Evolutionary conservation across 2,329 filamentous ascomycete genomes (phyloP).

Genomic region (Chaetomium sp.): DNA sequence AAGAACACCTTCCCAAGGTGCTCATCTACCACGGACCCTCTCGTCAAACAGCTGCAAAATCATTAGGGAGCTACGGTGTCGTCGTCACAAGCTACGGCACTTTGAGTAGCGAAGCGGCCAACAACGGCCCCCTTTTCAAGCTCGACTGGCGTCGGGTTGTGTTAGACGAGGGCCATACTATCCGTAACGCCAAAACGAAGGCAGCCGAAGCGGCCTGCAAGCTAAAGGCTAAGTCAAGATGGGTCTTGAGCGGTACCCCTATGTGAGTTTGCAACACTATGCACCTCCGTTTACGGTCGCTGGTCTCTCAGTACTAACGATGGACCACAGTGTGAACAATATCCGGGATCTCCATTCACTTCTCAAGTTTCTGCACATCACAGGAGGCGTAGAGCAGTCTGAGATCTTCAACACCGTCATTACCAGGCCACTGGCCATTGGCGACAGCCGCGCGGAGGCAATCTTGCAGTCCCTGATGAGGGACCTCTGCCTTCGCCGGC

Average conservation of each 20-base stretch:
- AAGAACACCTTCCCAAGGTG: conserved; percentile 56
- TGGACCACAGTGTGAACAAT: conserved; percentile 55
- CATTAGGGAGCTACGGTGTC: conserved; percentile 63
- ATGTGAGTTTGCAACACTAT: conserved; percentile 44
- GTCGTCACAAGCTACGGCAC: conserved; percentile 83
- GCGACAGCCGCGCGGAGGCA: conserved; percentile 50
- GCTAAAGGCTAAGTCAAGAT: conserved; percentile 64
- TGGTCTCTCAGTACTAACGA: conserved; percentile 12
- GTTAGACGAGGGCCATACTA: conserved; percentile 76
- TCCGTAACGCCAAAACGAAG: conserved; percentile 71
- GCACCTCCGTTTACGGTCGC: no score
- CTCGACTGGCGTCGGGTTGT: conserved; percentile 72
- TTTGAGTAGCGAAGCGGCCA: conserved; percentile 52
- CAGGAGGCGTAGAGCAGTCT: conserved; percentile 66
- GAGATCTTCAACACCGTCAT: conserved; percentile 69
- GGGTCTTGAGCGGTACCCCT: conserved; percentile 75
- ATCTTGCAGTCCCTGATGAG: conserved; percentile 71
- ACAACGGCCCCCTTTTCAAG: conserved; percentile 38
- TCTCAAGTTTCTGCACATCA: conserved; percentile 68
- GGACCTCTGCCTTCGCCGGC: conserved; percentile 72
- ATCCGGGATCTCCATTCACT: conserved; percentile 76
- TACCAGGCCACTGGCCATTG: conserved; percentile 58
- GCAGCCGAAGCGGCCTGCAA: conserved; percentile 61
- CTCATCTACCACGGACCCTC: conserved; percentile 66
- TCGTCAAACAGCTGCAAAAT: conserved; percentile 46